A percentile compares a stretch with the other conserved stretches of the same genome.
phyloP scores from a whole-genome alignment of 345 rosid species.

The Clarkia xantiana region DNA sequence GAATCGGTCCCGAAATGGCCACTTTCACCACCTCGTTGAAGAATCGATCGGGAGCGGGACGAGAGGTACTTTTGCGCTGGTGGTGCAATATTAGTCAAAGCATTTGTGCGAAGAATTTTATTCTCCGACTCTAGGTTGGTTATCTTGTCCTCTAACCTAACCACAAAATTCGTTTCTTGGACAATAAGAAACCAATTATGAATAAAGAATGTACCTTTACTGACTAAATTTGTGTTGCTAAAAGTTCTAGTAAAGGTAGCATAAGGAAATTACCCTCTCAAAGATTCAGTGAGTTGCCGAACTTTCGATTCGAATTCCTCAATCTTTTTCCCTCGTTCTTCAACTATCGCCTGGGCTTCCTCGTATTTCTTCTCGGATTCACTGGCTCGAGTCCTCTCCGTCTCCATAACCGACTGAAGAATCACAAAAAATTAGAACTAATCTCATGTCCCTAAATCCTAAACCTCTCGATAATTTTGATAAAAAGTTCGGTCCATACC shows the following conservation, averaged over 20 bases:
- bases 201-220: too few species aligned
- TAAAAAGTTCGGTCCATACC: slow-evolving; percentile 8
- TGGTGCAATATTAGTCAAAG: slow-evolving; percentile 86
- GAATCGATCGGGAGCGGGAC: slow-evolving; percentile 71
- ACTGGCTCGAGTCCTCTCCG: slow-evolving; percentile 51
- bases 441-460: slow-evolving; percentile 5
- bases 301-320: slow-evolving; percentile 69
- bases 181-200: neutral
- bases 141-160: slow-evolving; percentile 76
- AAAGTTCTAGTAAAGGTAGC: neutral
- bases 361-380: slow-evolving; percentile 39
- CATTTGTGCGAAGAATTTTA: slow-evolving; percentile 79
- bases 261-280: slow-evolving; percentile 36
- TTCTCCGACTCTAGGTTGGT: slow-evolving; percentile 71
- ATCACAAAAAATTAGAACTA: slow-evolving; percentile 2
- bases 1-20: slow-evolving; percentile 43
- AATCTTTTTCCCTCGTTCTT: slow-evolving; percentile 37
- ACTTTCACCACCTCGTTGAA: slow-evolving; percentile 74
- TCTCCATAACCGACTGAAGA: slow-evolving; percentile 38
- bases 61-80: slow-evolving; percentile 73
- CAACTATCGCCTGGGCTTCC: slow-evolving; percentile 37
- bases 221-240: too few species aligned
- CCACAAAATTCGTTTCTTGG: neutral
- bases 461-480: too few species aligned
- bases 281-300: slow-evolving; percentile 62